Evolutionary conservation across 108 stramenopile species (phyloP).

Genomic region (Skeletonema menzelii): DNA sequence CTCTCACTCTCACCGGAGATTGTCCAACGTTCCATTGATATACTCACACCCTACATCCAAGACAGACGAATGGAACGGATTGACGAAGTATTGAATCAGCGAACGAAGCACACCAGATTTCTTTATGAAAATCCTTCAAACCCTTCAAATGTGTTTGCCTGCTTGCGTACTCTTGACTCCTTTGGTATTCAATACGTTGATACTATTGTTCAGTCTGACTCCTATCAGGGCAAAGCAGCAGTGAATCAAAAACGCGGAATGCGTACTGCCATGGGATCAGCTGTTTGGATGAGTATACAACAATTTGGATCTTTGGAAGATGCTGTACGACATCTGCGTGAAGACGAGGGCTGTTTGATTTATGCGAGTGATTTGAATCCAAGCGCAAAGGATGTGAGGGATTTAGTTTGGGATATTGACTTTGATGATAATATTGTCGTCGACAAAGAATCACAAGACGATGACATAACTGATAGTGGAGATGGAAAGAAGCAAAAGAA

Average conservation of each 20-base stretch:
- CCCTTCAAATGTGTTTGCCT: constrained; percentile 95
- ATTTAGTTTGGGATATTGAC: constrained; percentile 68
- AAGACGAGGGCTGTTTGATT: constrained; percentile 62
- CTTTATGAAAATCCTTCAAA: constrained; percentile 95
- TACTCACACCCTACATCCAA: constrained; percentile 56
- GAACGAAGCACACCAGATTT: constrained; percentile 66
- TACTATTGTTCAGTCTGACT: constrained; percentile 60
- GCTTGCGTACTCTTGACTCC: constrained; percentile 89
- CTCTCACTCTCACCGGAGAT: constrained; percentile 26
- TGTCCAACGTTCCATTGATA: constrained; percentile 29
- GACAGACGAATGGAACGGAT: constrained; percentile 64
- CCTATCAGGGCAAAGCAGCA: constrained; percentile 70
- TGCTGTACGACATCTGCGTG: constrained; percentile 21
- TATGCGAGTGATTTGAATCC: constrained; percentile 76
- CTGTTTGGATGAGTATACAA: constrained; percentile 40
- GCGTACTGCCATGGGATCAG: constrained; percentile 75
- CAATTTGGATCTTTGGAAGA: constrained; percentile 42
- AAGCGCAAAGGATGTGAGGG: constrained; percentile 62
- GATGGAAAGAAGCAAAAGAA: neutral
- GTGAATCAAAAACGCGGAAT: constrained; percentile 74
- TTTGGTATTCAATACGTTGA: constrained; percentile 86
- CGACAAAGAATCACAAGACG: neutral
- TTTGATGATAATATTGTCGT: constrained; percentile 8
- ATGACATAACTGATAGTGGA: neutral
- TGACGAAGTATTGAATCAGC: constrained; percentile 49